Conservation (phyloP, 345 rosid genomes). For the Corymbia maculata region DNA sequence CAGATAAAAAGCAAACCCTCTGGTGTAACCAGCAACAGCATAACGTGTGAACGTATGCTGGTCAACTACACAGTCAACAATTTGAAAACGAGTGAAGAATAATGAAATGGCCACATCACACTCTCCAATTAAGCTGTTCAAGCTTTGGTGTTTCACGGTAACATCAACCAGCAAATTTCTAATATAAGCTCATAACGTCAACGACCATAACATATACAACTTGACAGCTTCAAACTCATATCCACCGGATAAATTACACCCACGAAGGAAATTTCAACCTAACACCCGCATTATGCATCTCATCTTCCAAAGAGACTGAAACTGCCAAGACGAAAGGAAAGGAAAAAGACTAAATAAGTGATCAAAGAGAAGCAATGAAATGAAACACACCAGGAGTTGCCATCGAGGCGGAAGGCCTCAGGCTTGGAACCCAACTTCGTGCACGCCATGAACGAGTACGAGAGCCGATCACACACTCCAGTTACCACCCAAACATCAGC, state of each 20-base stretch:
- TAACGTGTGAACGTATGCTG: neutral
- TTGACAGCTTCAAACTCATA: neutral
- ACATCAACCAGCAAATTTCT: neutral
- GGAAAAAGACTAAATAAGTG: neutral
- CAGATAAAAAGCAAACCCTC: neutral
- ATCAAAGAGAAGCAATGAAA: neutral
- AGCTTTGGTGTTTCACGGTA: neutral
- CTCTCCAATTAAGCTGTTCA: neutral
- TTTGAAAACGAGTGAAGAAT: neutral
- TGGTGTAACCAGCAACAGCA: neutral
- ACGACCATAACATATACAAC: neutral
- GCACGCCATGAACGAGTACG: conserved; percentile 39
- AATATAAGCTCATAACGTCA: neutral
- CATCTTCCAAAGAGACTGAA: neutral
- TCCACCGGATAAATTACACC: neutral
- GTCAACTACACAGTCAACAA: neutral
- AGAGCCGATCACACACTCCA: neutral
- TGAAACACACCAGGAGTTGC: conserved; percentile 45
- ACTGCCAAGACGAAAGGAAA: neutral
- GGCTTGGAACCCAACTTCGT: conserved; percentile 87
- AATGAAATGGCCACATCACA: neutral
- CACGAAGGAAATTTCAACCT: neutral
- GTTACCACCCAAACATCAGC: neutral
- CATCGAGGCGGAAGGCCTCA: conserved; percentile 63
- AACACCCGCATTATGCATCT: neutral